Percentiles rank a stretch among this genome's conserved stretches.
These are phyloP conservation scores for Leccinum imitatum DNA, from an alignment of 768 basidiomycete genomes.

Conservation along the genomic window DNA sequence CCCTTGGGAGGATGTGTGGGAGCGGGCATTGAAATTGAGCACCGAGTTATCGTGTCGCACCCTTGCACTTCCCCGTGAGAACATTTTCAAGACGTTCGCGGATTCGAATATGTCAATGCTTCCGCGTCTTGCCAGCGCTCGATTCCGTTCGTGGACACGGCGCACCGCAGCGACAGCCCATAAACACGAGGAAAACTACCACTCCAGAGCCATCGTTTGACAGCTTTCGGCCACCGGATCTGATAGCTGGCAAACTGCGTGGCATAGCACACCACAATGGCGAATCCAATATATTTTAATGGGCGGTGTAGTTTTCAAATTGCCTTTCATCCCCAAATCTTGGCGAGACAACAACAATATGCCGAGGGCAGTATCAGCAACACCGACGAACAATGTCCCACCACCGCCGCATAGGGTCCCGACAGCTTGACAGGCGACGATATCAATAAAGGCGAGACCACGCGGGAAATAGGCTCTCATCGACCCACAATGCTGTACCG, in stretches of 20 bases:
- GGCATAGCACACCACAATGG: conserved; percentile 1
- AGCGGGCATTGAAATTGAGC: conserved; percentile 41
- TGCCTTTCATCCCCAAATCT: conserved; percentile 22
- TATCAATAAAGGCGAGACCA: not conserved
- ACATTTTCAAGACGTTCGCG: conserved; percentile 29
- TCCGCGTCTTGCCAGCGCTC: conserved; percentile 35
- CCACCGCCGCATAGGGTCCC: not conserved
- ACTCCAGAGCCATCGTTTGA: too few species aligned
- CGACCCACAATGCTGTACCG: not conserved
- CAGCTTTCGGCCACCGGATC: too few species aligned
- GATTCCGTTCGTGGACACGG: conserved; percentile 14
- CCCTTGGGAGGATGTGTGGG: conserved; percentile 38
- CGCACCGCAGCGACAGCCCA: conserved; percentile 7
- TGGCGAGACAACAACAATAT: conserved; percentile 18
- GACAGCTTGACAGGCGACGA: not conserved
- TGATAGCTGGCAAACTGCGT: not conserved
- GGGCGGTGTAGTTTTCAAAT: conserved; percentile 21
- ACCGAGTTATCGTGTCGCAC: conserved; percentile 40
- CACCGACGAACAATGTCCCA: conserved; percentile 7
- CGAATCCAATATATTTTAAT: not conserved
- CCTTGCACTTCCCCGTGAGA: conserved; percentile 34
- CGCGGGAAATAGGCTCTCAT: not conserved
- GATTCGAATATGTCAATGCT: conserved; percentile 33
- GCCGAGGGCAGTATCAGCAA: conserved; percentile 22
- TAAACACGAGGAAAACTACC: conserved; percentile 14